Base-by-base conservation (phyloP, 2,329 filamentous ascomycete genomes). In the Bipolaris zeicola region DNA sequence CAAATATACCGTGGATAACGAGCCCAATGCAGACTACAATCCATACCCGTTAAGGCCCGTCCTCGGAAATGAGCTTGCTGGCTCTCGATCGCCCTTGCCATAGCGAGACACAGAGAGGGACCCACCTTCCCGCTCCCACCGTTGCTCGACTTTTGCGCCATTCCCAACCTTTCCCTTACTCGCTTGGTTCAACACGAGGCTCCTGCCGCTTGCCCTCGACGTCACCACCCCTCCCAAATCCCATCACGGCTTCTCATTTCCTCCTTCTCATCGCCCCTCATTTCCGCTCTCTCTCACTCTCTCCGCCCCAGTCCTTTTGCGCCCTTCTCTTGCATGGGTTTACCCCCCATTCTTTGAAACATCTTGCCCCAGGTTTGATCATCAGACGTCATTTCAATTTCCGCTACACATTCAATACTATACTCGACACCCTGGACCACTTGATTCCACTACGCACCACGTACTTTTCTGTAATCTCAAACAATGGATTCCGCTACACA, bases 51-150 rank as follows among this genome's bases (percentile, higher is more conserved):
- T 39, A 50, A 54, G 50, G 50, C 50, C 47, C 41, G 24, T 55
- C 55, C 38, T 68, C 70, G 69, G 70, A 71, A 59, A 73, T 71
- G 69, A 64, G 34, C 26, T 37, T 50, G 31, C 36, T 37, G 51
- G 24, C 61, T 62, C 68, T 65, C 47, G 56, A 60, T 63, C 63
- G 56, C 60, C 59, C 62, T 67, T 64, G 59, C 63, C 65, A 61
- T 60, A 26, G 53, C 63, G 50, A 60, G 56, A 52, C 39, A 54
- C 39, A 54, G 24, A 28, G 26, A 10, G 26, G 56, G 63, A 49
- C 55, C 62, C 56, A 62, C 61, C 52, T 52, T 52, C 58, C 52
- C 46, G 31, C 39, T 50, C 22, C 34, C 45, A 50, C 52, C 34
- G 57, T 60, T 60, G 48, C 60, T 55, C 51, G 28, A 61, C 33